These are phyloP conservation scores for Saprolegnia diclina DNA, from an alignment of 352 stramenopile genomes.

Conservation along the genomic window DNA sequence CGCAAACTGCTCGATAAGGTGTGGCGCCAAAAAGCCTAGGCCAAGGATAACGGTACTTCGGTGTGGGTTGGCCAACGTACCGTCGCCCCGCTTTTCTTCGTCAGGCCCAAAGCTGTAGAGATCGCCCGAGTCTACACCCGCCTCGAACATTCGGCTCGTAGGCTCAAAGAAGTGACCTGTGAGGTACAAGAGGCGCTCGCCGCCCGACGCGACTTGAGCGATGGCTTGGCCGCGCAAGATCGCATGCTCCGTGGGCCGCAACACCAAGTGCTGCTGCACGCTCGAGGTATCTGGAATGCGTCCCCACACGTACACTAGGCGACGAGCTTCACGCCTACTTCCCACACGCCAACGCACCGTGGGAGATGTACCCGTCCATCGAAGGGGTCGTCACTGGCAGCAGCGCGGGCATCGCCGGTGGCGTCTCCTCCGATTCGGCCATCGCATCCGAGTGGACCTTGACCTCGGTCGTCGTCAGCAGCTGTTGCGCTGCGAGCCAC, in stretches of 20 bases:
- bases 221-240: constrained; percentile 53
- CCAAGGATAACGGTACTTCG: not conserved
- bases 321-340: not conserved
- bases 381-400: not conserved
- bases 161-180: constrained; percentile 32
- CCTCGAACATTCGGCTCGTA: constrained; percentile 3
- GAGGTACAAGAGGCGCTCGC: constrained; percentile 69
- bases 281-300: constrained; percentile 47
- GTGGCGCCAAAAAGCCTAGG: constrained; percentile 40
- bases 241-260: constrained; percentile 60
- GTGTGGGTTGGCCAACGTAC: constrained; percentile 19
- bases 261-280: constrained; percentile 42
- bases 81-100: constrained; percentile 43
- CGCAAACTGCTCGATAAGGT: constrained; percentile 70
- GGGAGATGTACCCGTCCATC: too few relatives aligned
- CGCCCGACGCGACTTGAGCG: constrained; percentile 67
- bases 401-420: not conserved
- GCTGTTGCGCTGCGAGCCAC: not conserved
- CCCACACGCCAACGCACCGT: too few relatives aligned
- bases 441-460: not conserved
- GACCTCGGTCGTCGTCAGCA: not conserved
- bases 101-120: constrained; percentile 73
- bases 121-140: constrained; percentile 47
- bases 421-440: not conserved
- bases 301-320: constrained; percentile 61